These are phyloP conservation scores for Globisporangium spiculum DNA, from an alignment of 352 stramenopile species.

Conservation along the genomic window DNA sequence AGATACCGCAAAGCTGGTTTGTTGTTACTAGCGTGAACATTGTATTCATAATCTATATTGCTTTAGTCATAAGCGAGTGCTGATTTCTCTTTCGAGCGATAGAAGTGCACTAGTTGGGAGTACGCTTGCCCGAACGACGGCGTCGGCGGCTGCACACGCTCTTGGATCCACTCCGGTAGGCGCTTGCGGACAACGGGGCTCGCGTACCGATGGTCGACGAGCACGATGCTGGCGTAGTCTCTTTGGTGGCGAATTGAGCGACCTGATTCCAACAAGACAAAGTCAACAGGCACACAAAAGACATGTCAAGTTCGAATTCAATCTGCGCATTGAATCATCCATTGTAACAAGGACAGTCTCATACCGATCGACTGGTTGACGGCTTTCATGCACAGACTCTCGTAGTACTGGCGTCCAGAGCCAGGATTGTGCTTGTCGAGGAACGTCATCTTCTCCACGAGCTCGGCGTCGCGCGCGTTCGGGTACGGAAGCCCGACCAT, in stretches of 20 bases:
- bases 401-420: slow-evolving; percentile 92
- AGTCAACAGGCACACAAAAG: not conserved
- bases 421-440: slow-evolving; percentile 67
- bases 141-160: slow-evolving; percentile 52
- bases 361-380: slow-evolving; percentile 99
- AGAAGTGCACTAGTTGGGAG: slow-evolving; percentile 78
- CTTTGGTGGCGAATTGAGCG: slow-evolving; percentile 96
- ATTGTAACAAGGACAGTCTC: slow-evolving; percentile 5
- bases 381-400: slow-evolving; percentile 98
- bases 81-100: slow-evolving; percentile 41
- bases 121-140: slow-evolving; percentile 71
- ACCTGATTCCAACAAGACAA: slow-evolving; percentile 26
- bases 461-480: slow-evolving; percentile 94
- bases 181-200: slow-evolving; percentile 55
- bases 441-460: slow-evolving; percentile 97
- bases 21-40: not conserved
- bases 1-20: not conserved
- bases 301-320: not conserved
- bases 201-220: slow-evolving; percentile 95
- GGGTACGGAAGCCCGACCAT: slow-evolving; percentile 99
- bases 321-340: not conserved
- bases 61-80: slow-evolving; percentile 13
- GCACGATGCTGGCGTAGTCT: slow-evolving; percentile 96
- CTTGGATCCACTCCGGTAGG: slow-evolving; percentile 83
- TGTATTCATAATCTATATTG: not conserved